Conservation (phyloP, 805 yeast species). For the Lachancea kluyveri region DNA sequence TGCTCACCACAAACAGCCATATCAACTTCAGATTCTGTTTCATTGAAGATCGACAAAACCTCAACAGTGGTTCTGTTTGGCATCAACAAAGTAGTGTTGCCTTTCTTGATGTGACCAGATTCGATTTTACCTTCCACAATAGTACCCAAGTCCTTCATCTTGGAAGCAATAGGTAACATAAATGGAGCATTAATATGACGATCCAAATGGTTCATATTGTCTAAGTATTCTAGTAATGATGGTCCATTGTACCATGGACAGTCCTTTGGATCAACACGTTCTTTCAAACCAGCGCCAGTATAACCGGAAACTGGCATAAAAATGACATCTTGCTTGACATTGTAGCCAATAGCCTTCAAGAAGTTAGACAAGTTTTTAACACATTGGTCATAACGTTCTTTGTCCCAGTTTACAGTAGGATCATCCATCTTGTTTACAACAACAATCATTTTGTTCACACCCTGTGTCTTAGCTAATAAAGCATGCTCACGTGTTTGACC, state of each 20-base stretch:
- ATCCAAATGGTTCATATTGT: constrained; percentile 69
- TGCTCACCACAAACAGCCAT: constrained; percentile 95
- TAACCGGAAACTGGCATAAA: constrained; percentile 98
- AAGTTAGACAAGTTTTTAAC: constrained; percentile 69
- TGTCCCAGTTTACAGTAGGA: constrained; percentile 92
- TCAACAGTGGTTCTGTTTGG: constrained; percentile 84
- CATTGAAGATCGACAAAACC: constrained; percentile 82
- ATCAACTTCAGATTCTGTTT: constrained; percentile 90
- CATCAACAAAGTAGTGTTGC: constrained; percentile 73
- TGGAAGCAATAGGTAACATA: constrained; percentile 92
- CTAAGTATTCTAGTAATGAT: constrained; percentile 82
- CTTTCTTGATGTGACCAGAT: constrained; percentile 86
- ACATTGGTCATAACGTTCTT: constrained; percentile 95
- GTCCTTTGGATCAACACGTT: constrained; percentile 58
- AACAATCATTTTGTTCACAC: constrained; percentile 88
- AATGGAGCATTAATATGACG: constrained; percentile 92
- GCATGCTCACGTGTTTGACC: constrained; percentile 99
- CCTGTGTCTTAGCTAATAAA: constrained; percentile 93
- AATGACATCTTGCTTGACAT: constrained; percentile 71
- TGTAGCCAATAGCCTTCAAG: constrained; percentile 86
- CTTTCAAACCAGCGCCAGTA: constrained; percentile 96
- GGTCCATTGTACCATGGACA: constrained; percentile 97
- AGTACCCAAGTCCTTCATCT: constrained; percentile 96
- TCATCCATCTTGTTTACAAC: constrained; percentile 99
- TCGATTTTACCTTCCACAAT: constrained; percentile 98